These are phyloP conservation scores for Lentinus brumalis DNA, from an alignment of 768 basidiomycete genomes.

Conservation along the genomic window DNA sequence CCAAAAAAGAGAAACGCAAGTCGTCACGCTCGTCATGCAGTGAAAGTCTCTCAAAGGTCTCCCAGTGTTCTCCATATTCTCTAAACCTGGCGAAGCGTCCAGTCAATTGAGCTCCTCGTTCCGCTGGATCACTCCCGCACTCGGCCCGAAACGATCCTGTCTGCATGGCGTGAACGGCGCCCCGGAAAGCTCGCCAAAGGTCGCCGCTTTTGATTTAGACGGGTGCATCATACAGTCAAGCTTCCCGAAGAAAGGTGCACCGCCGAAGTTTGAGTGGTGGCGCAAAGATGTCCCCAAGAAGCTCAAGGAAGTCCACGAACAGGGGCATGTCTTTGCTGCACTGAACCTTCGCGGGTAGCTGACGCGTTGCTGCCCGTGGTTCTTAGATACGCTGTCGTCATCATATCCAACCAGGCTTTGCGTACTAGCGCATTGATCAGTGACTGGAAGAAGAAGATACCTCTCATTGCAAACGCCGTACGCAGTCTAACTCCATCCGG, in stretches of 20 bases:
- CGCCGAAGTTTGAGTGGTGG: conserved; percentile 78
- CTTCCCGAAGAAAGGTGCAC: conserved; percentile 45
- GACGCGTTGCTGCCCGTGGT: background rate
- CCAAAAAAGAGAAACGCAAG: too few relatives aligned
- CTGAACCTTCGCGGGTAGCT: background rate
- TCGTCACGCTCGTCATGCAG: too few relatives aligned
- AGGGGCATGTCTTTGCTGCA: conserved; percentile 49
- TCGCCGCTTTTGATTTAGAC: conserved; percentile 86
- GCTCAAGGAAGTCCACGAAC: conserved; percentile 58
- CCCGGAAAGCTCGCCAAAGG: conserved; percentile 51
- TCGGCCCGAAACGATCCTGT: conserved; percentile 36
- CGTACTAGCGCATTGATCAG: conserved; percentile 45
- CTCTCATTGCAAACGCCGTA: conserved; percentile 64
- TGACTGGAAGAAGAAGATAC: conserved; percentile 79
- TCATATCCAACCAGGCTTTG: conserved; percentile 82
- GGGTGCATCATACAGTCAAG: conserved; percentile 70
- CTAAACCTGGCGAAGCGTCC: conserved; percentile 15
- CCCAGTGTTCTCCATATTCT: conserved; percentile 34
- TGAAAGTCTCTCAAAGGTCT: too few relatives aligned
- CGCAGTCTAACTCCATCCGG: conserved; percentile 22
- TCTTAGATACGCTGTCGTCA: conserved; percentile 65
- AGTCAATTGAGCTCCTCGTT: conserved; percentile 20
- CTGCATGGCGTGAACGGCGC: conserved; percentile 38
- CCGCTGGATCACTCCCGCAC: conserved; percentile 33
- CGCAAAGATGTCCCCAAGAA: conserved; percentile 58